A percentile compares a stretch with the other conserved stretches of the same genome.
Evolutionary conservation across 345 rosid genomes (phyloP).

Genomic region (Brassica nigra): DNA sequence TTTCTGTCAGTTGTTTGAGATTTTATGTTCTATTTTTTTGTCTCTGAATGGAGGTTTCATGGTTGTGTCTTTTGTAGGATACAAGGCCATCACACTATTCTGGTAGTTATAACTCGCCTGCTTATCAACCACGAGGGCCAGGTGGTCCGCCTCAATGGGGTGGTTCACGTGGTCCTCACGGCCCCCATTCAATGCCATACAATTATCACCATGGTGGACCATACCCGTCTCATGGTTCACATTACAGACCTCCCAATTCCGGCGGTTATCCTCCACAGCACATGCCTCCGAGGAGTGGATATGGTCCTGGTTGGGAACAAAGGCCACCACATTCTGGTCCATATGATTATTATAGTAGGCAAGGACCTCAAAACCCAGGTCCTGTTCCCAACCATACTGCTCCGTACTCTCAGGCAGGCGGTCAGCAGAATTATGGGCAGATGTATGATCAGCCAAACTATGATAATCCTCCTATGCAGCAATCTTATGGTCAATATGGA

Average conservation of each 20-base stretch:
- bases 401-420: slow-evolving; percentile 63
- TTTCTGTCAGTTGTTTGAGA: slow-evolving; percentile 12
- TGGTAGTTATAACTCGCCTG: slow-evolving; percentile 64
- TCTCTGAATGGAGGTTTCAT: slow-evolving; percentile 1
- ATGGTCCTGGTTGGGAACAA: slow-evolving; percentile 76
- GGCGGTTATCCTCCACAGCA: slow-evolving; percentile 71
- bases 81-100: slow-evolving; percentile 60
- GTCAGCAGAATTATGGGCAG: slow-evolving; percentile 69
- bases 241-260: slow-evolving; percentile 57
- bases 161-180: slow-evolving; percentile 65
- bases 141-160: slow-evolving; percentile 75
- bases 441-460: slow-evolving; percentile 72
- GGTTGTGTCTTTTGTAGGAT: slow-evolving; percentile 47
- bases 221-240: slow-evolving; percentile 65
- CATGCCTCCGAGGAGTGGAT: slow-evolving; percentile 66
- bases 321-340: slow-evolving; percentile 68
- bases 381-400: slow-evolving; percentile 55
- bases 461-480: slow-evolving; percentile 57
- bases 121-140: slow-evolving; percentile 68
- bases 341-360: slow-evolving; percentile 80
- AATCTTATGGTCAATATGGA: slow-evolving; percentile 60
- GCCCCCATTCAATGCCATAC: slow-evolving; percentile 56
- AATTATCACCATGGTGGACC: slow-evolving; percentile 83
- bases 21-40: neutral
- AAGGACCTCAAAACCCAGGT: slow-evolving; percentile 55